Conservation (phyloP, 2,329 filamentous ascomycete genomes). For the Colletotrichum truncatum region DNA sequence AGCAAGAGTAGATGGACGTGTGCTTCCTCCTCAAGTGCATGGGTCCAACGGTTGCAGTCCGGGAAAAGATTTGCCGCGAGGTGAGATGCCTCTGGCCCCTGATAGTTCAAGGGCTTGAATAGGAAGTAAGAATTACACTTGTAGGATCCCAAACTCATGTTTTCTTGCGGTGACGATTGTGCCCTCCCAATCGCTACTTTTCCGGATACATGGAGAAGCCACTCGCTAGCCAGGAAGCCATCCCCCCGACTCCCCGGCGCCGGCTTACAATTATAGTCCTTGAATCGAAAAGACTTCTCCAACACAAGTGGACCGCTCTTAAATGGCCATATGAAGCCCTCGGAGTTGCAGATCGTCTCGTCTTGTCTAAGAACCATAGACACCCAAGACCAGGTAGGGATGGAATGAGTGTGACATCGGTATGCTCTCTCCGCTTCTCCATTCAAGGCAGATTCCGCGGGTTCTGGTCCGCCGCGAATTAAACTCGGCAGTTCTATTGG, state of each 20-base stretch:
- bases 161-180: too few relatives aligned
- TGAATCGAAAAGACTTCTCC: background rate
- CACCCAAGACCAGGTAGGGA: conserved; percentile 20
- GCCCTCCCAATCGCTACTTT: too few relatives aligned
- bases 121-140: background rate
- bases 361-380: background rate
- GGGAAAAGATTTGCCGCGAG: background rate
- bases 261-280: background rate
- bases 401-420: background rate
- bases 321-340: background rate
- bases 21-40: background rate
- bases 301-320: too few relatives aligned
- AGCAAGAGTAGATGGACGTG: background rate
- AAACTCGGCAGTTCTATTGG: background rate
- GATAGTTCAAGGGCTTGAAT: background rate
- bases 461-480: too few relatives aligned
- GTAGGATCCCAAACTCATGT: too few relatives aligned
- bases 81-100: too few relatives aligned
- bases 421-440: background rate
- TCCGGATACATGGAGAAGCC: background rate
- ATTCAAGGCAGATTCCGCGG: too few relatives aligned
- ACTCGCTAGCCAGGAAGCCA: background rate
- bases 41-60: background rate
- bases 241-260: background rate
- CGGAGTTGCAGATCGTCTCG: background rate